Evolutionary conservation across 2,329 filamentous ascomycete genomes (phyloP).

Genomic region (Neofusicoccum parvum): DNA sequence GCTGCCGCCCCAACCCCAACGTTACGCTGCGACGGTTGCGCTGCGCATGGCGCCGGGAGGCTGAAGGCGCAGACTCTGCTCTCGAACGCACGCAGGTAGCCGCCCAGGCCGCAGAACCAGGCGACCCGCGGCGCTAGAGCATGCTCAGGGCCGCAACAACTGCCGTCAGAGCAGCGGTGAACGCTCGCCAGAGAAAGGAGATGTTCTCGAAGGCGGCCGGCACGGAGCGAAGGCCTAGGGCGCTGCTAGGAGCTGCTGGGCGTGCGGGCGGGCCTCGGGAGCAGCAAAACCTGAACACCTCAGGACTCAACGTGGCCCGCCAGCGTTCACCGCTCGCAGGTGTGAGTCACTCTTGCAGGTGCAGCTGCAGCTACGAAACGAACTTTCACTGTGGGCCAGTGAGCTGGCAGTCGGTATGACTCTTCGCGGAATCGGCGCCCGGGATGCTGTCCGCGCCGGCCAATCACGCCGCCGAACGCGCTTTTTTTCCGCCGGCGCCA

Average conservation of each 20-base stretch:
- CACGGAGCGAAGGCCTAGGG: slow-evolving; percentile 2
- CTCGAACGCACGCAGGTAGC: background rate
- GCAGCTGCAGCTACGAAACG: slow-evolving; percentile 20
- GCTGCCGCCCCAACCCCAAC: too few relatives aligned
- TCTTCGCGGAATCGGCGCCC: slow-evolving; percentile 11
- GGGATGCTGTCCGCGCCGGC: background rate
- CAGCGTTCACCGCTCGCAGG: slow-evolving; percentile 14
- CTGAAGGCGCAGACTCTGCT: background rate
- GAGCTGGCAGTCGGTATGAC: slow-evolving; percentile 20
- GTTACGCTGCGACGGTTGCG: background rate
- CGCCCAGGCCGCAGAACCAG: background rate
- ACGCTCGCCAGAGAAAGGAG: background rate
- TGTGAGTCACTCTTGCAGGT: slow-evolving; percentile 21
- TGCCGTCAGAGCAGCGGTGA: slow-evolving; percentile 14
- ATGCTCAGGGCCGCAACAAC: background rate
- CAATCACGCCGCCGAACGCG: slow-evolving; percentile 14
- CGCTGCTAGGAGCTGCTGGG: background rate
- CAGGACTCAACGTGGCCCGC: slow-evolving; percentile 14
- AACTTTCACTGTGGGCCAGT: slow-evolving; percentile 19
- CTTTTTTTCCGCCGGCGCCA: slow-evolving; percentile 14
- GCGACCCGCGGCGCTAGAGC: background rate
- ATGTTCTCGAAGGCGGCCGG: slow-evolving; percentile 2
- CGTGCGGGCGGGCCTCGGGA: background rate
- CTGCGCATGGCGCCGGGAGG: background rate
- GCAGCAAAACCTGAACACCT: background rate